Conservation (phyloP, 2,329 filamentous ascomycete genomes). For the Colletotrichum viniferum region DNA sequence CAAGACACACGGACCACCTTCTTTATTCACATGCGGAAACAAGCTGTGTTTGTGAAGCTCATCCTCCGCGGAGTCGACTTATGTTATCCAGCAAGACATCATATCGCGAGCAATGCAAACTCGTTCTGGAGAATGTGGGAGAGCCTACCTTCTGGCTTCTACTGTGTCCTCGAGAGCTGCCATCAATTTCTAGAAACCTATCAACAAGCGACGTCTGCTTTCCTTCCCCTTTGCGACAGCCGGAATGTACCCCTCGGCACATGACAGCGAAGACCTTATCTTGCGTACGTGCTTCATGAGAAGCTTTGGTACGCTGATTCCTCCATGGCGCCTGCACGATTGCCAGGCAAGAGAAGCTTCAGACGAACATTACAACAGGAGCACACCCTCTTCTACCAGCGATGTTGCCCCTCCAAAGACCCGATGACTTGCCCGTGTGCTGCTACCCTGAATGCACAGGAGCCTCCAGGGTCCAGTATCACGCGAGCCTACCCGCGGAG, state of each 20-base stretch:
- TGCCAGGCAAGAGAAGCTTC: conserved; percentile 1
- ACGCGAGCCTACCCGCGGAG: background rate
- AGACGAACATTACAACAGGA: background rate
- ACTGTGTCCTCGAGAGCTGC: background rate
- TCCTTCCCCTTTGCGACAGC: background rate
- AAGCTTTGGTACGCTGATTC: background rate
- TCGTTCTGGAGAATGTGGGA: background rate
- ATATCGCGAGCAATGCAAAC: background rate
- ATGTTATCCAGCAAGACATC: background rate
- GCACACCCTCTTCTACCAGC: background rate
- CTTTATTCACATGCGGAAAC: conserved; percentile 2
- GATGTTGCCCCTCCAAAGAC: background rate
- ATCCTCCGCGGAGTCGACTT: background rate
- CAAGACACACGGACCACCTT: conserved; percentile 2
- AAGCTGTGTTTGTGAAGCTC: background rate
- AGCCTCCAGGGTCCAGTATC: conserved; percentile 4
- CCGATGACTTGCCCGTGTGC: background rate
- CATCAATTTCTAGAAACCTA: background rate
- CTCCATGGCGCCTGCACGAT: background rate
- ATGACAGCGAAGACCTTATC: background rate
- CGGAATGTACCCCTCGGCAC: background rate
- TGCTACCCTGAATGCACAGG: background rate
- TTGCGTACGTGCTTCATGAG: background rate
- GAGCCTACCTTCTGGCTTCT: background rate
- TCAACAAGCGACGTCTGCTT: background rate